Evolutionary conservation across 495 filamentous ascomycete genomes (phyloP).

Genomic region (Aspergillus wentii): DNA sequence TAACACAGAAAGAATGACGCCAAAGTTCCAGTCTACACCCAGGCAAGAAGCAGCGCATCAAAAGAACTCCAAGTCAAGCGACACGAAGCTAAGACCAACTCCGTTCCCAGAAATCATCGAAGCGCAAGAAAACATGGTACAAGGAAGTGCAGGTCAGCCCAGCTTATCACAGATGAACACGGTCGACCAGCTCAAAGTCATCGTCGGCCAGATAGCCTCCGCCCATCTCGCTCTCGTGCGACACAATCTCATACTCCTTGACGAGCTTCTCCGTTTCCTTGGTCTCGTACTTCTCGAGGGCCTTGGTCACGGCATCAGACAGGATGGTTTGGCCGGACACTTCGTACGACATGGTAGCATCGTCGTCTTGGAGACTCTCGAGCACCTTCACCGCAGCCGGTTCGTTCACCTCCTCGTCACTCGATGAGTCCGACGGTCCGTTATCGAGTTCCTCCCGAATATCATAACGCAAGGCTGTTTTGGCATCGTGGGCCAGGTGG

Average conservation of each 20-base stretch:
- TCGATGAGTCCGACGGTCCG: slow-evolving; percentile 26
- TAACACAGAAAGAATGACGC: too few species aligned
- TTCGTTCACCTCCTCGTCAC: slow-evolving; percentile 36
- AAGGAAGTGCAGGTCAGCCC: not conserved
- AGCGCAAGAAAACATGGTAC: not conserved
- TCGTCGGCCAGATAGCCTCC: slow-evolving; percentile 36
- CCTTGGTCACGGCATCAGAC: slow-evolving; percentile 46
- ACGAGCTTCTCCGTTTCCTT: slow-evolving; percentile 52
- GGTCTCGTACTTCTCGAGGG: slow-evolving; percentile 52
- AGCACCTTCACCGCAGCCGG: slow-evolving; percentile 22
- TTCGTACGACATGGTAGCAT: slow-evolving; percentile 44
- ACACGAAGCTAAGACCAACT: too few species aligned
- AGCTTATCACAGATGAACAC: slow-evolving; percentile 19
- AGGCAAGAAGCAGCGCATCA: not conserved
- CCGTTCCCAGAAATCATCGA: too few species aligned
- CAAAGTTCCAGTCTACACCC: too few species aligned
- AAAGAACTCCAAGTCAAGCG: not conserved
- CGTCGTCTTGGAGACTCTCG: slow-evolving; percentile 24
- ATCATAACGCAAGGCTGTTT: slow-evolving; percentile 32
- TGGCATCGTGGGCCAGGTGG: slow-evolving; percentile 23
- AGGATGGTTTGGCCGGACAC: slow-evolving; percentile 51
- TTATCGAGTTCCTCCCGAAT: slow-evolving; percentile 23
- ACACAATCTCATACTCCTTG: slow-evolving; percentile 56
- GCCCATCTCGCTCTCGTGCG: slow-evolving; percentile 32
- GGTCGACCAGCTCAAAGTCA: slow-evolving; percentile 37